These are phyloP conservation scores for Lathyrus oleraceus DNA, from an alignment of 306 rosid species.

Conservation along the genomic window DNA sequence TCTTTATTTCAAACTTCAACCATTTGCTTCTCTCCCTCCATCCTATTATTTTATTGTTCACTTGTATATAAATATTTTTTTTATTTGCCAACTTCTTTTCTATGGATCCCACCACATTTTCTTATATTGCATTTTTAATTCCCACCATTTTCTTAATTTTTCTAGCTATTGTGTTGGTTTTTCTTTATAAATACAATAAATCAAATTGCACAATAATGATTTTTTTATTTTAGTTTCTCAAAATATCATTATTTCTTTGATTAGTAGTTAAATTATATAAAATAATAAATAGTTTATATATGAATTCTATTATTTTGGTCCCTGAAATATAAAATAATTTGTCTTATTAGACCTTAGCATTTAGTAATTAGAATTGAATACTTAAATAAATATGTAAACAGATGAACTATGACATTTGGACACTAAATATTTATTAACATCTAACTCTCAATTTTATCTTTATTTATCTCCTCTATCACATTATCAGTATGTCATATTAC, in stretches of 20 bases:
- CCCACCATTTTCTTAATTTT: constrained; percentile 10
- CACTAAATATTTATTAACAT: no score
- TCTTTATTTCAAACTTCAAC: constrained; percentile 46
- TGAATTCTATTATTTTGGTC: no score
- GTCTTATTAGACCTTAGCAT: no score
- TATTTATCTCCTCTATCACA: no score
- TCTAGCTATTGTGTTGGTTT: background rate
- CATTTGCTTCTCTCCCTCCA: constrained; percentile 41
- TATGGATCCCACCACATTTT: background rate
- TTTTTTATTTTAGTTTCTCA: background rate
- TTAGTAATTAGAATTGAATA: no score
- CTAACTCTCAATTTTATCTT: no score
- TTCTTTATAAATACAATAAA: background rate
- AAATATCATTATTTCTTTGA: background rate
- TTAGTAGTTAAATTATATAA: background rate
- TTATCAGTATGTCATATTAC: no score
- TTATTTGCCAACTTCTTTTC: constrained; percentile 27
- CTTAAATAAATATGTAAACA: no score
- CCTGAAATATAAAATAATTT: no score
- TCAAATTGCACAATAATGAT: background rate
- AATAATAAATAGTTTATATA: no score
- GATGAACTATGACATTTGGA: no score
- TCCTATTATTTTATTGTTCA: constrained; percentile 22
- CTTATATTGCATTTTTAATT: background rate
- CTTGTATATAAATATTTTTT: constrained; percentile 12